Percentiles rank a stretch among this genome's conserved stretches.
Evolutionary conservation across 1,284 basidiomycete species (phyloP).

Genomic region (Heliocybe sulcata): DNA sequence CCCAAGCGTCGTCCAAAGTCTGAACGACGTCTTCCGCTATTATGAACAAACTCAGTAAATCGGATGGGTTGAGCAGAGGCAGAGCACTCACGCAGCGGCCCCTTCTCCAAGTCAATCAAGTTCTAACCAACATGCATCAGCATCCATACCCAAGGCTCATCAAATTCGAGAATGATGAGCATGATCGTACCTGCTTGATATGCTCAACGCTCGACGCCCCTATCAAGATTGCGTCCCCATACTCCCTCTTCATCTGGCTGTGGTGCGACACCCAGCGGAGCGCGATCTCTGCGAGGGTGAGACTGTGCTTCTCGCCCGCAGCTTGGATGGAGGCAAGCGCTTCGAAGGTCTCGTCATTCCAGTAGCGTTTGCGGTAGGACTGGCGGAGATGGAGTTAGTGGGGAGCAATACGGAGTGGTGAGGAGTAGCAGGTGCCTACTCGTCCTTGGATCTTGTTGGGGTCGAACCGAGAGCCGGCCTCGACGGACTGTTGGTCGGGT

Average conservation of each 20-base stretch:
- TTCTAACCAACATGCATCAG: slow-evolving; percentile 26
- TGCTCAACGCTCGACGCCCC: slow-evolving; percentile 43
- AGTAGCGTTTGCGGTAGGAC: slow-evolving; percentile 22
- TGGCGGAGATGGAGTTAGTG: neutral
- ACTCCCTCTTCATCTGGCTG: slow-evolving; percentile 36
- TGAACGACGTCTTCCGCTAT: slow-evolving; percentile 28
- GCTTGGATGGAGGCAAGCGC: slow-evolving; percentile 31
- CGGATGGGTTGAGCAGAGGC: neutral
- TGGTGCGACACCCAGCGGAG: slow-evolving; percentile 50
- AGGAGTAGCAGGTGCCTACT: neutral
- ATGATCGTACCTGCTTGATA: slow-evolving; percentile 36
- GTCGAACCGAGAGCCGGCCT: slow-evolving; percentile 33
- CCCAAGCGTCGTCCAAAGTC: slow-evolving; percentile 31
- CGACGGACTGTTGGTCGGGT: slow-evolving; percentile 20
- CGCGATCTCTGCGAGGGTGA: slow-evolving; percentile 42
- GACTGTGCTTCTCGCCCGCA: slow-evolving; percentile 30
- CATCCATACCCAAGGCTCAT: neutral
- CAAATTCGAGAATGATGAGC: neutral
- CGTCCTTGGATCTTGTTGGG: slow-evolving; percentile 10
- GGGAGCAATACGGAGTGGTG: neutral
- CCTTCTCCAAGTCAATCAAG: slow-evolving; percentile 47
- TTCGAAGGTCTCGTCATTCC: slow-evolving; percentile 42
- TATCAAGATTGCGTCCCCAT: slow-evolving; percentile 43
- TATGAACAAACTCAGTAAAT: neutral
- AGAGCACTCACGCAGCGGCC: slow-evolving; percentile 37